A percentile compares a stretch with the other conserved stretches of the same genome.
These are phyloP conservation scores for Lentinula sp. DNA, from an alignment of 768 basidiomycete species.

Conservation along the genomic window DNA sequence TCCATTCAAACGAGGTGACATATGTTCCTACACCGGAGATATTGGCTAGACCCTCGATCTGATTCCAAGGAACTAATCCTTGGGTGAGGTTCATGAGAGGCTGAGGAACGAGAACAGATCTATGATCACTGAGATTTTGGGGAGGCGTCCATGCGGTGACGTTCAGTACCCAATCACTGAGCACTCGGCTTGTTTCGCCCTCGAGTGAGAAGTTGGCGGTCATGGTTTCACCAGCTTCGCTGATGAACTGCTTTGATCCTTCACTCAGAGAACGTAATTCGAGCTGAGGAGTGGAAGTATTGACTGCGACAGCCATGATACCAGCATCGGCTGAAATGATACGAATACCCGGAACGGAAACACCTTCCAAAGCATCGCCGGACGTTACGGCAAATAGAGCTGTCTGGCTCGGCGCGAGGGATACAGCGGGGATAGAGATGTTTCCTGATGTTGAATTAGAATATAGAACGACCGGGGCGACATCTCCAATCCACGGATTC, in stretches of 20 bases:
- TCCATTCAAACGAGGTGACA: conserved; percentile 10
- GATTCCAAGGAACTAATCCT: conserved; percentile 11
- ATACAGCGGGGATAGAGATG: conserved; percentile 10
- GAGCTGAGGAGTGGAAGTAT: not conserved
- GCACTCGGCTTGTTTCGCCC: conserved; percentile 5
- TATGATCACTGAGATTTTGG: conserved; percentile 7
- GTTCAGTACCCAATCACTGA: conserved; percentile 8
- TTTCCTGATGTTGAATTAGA: conserved; percentile 6
- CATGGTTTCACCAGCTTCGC: not conserved
- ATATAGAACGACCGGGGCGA: conserved; percentile 8
- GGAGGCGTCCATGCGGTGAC: conserved; percentile 14
- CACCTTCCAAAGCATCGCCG: conserved; percentile 7
- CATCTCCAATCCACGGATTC: conserved; percentile 10
- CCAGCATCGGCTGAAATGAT: conserved; percentile 8
- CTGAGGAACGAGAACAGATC: conserved; percentile 9
- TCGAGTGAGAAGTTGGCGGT: conserved; percentile 8
- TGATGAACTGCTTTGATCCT: conserved; percentile 5
- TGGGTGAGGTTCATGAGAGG: conserved; percentile 9
- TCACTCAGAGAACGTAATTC: conserved; percentile 7
- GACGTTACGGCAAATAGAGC: conserved; percentile 10
- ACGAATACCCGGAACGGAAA: not conserved
- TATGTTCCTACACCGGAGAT: conserved; percentile 13
- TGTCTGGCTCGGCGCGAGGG: conserved; percentile 7
- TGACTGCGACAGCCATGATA: conserved; percentile 4
- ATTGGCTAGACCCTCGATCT: conserved; percentile 6